Conservation (phyloP, 352 stramenopile species). For the Phytophthora citrophthora region DNA sequence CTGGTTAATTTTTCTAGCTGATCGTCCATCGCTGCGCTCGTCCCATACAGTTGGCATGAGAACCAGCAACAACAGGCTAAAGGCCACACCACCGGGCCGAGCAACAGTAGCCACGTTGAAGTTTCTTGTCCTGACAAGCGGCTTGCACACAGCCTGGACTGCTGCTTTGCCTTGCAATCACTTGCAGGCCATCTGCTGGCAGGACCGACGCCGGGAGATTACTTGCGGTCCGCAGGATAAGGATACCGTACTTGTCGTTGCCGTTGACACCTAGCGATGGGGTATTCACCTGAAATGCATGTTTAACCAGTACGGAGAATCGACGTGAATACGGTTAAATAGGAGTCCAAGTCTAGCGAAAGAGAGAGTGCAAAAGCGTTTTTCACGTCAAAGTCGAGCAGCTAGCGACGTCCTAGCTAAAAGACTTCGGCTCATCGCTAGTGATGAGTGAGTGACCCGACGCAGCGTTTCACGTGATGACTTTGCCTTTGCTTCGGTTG, state of each 20-base stretch:
- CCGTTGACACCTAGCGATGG: not conserved
- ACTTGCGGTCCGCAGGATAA: too few relatives aligned
- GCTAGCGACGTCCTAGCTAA: not conserved
- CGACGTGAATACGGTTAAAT: not conserved
- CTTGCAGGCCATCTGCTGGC: not conserved
- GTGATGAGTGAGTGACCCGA: not conserved
- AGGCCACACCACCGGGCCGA: not conserved
- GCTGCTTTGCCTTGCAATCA: not conserved
- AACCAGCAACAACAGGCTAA: too few relatives aligned
- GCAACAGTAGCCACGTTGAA: constrained; percentile 7
- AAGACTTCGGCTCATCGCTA: not conserved
- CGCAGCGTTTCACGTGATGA: constrained; percentile 29
- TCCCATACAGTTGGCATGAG: too few relatives aligned
- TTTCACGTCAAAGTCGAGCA: constrained; percentile 20
- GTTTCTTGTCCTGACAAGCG: not conserved
- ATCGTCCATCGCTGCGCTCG: not conserved
- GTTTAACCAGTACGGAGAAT: constrained; percentile 6
- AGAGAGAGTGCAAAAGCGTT: too few relatives aligned
- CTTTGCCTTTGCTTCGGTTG: not conserved
- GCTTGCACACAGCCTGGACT: not conserved
- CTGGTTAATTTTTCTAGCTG: constrained; percentile 1
- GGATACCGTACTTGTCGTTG: not conserved
- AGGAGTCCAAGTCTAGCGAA: too few relatives aligned
- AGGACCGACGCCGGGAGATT: not conserved
- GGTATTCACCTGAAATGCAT: constrained; percentile 41